Conservation (phyloP, 192 early-diverging fungal genomes). For the Thoreauomyces humboldtii region DNA sequence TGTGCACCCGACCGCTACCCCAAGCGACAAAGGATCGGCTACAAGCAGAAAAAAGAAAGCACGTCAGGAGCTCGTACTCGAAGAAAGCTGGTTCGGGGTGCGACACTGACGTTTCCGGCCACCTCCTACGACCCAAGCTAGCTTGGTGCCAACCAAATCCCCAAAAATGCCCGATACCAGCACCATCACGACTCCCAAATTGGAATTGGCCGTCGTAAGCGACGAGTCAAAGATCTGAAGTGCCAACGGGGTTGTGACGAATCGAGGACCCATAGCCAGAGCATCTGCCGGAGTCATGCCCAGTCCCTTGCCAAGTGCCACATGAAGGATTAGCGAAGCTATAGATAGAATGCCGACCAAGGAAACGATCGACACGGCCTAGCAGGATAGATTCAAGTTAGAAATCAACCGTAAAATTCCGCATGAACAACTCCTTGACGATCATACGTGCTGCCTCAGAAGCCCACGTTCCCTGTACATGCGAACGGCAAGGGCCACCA, state of each 20-base stretch:
- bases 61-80: too few species aligned
- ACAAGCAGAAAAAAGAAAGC: too few species aligned
- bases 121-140: background rate
- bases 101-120: too few species aligned
- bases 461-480: constrained; percentile 11
- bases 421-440: background rate
- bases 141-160: constrained; percentile 1
- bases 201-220: constrained; percentile 7
- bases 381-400: background rate
- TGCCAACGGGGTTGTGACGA: constrained; percentile 17
- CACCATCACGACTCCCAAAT: constrained; percentile 15
- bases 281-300: background rate
- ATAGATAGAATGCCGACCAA: background rate
- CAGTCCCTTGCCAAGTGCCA: background rate
- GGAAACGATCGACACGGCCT: constrained; percentile 2
- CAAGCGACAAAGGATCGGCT: constrained; percentile 3
- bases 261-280: constrained; percentile 7
- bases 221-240: constrained; percentile 12
- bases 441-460: background rate
- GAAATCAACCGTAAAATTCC: background rate
- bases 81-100: too few species aligned
- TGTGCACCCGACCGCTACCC: constrained; percentile 9
- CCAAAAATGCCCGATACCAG: constrained; percentile 17
- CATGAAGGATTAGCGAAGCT: constrained; percentile 7
- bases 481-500: constrained; percentile 1